Evolutionary conservation across 129 eudicot species (phyloP), one percentile per base, ranked within the genome.

Genomic region (Scalesia atractyloides): DNA sequence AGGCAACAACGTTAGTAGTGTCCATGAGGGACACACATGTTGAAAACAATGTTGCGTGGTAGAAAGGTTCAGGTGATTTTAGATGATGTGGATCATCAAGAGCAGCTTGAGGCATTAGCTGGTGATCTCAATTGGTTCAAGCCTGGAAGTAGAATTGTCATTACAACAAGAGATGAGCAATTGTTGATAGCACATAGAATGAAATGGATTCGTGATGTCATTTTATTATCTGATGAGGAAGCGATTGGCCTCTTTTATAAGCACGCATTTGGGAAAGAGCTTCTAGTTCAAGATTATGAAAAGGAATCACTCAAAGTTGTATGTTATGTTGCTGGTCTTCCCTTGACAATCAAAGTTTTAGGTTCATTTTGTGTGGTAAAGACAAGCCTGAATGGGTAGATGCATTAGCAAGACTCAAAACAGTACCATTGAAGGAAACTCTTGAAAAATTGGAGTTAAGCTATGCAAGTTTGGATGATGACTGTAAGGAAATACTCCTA

Each of bases 401-500:
- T 56, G 68, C 70, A 33, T 15, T 76, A 17, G 16, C 22, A 48
- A 80, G 82, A 67, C 69, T 84, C 9, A 60, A 60, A 63, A 17
- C 7, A 43, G 61, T 60, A 14, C 69, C 80, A 3, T 72, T 66
- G 46, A 4, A 41, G 12, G 66, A 80, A 3, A 61, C 68, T 34
- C 12, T 59, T 1, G 84, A 78, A 66, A 72, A 70, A 41, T 37
- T 86, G 41, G 73, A 75, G 57, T 58, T 86, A 58, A 86, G 91
- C 66, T 86, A 50, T 72, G 60, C 56, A 18, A 72, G 75, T 11
- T 73, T 86, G 2, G 91, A 81, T 46, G 79, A 74, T 16, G 72
- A 83, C 48, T 79, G 30, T 63, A 69, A 75, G 47, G 52, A 81
- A 16, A 81, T 75, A 51, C 75, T 74, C 51, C 60, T 81, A 24